A percentile compares a stretch with the other conserved stretches of the same genome.
These are phyloP conservation scores for Suillus hirtellus DNA, from an alignment of 768 basidiomycete species.

Conservation along the genomic window DNA sequence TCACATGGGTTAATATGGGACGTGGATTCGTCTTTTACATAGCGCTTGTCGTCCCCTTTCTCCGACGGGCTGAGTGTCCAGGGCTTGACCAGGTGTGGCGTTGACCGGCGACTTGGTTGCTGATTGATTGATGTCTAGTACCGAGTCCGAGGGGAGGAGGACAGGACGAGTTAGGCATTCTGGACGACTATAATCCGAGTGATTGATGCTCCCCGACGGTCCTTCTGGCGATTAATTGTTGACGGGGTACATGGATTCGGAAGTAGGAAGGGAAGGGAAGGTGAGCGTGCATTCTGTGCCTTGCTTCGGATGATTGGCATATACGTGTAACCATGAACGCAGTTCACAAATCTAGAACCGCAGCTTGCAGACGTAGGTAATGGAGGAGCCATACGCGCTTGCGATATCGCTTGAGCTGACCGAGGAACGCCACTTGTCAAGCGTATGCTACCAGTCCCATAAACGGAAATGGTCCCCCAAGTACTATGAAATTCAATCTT, in stretches of 20 bases:
- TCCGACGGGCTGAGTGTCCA: neutral
- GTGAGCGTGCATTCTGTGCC: neutral
- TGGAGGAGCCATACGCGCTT: neutral
- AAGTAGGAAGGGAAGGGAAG: neutral
- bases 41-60: neutral
- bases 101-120: neutral
- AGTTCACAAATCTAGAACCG: neutral
- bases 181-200: neutral
- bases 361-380: neutral
- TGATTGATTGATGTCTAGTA: neutral
- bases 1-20: neutral
- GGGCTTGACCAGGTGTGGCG: conserved; percentile 2
- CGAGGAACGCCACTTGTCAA: neutral
- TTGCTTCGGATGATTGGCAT: conserved; percentile 6
- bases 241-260: conserved; percentile 1
- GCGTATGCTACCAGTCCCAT: neutral
- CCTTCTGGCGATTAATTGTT: conserved; percentile 10
- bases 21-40: neutral
- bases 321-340: neutral
- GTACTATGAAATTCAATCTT: neutral
- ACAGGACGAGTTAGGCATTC: neutral
- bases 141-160: neutral
- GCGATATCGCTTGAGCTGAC: neutral
- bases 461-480: neutral
- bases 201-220: neutral